Percentiles rank a stretch among this genome's conserved stretches.
These are phyloP conservation scores for Mycosphaerella sp. DNA, from an alignment of 2,329 filamentous ascomycete genomes.

Conservation along the genomic window DNA sequence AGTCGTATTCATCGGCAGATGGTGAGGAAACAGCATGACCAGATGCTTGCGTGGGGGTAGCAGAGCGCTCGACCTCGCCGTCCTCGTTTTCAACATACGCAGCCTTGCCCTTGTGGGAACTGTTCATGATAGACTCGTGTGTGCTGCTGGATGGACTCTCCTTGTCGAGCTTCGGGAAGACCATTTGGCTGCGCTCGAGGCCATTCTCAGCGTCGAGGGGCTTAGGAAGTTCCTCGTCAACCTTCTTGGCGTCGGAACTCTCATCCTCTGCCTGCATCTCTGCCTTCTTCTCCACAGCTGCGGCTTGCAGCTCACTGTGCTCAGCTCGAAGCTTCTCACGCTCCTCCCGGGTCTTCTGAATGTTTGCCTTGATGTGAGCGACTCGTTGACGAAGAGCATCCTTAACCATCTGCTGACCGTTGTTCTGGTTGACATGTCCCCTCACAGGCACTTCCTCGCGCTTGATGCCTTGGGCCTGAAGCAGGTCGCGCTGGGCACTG, in stretches of 20 bases:
- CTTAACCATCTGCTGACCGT: constrained; percentile 2
- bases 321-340: constrained; percentile 23
- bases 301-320: constrained; percentile 27
- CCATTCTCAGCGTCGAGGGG: constrained; percentile 30
- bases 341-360: constrained; percentile 31
- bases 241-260: constrained; percentile 28
- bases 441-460: constrained; percentile 14
- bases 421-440: constrained; percentile 9
- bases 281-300: constrained; percentile 28
- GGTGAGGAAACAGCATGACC: constrained; percentile 23
- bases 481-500: constrained; percentile 22
- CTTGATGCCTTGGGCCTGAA: constrained; percentile 15
- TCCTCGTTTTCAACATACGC: constrained; percentile 54
- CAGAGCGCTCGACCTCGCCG: constrained; percentile 46
- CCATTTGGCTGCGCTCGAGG: constrained; percentile 63
- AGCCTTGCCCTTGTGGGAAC: constrained; percentile 40
- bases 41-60: constrained; percentile 20
- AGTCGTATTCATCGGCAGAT: constrained; percentile 34
- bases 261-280: constrained; percentile 28
- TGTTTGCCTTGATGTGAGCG: constrained; percentile 31
- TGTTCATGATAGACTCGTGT: constrained; percentile 52
- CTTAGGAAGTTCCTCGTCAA: constrained; percentile 32
- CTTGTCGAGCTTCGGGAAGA: constrained; percentile 94
- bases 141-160: constrained; percentile 79
- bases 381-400: constrained; percentile 31